Base-by-base conservation (phyloP, 257 asterid species). In the Misopates orontium region DNA sequence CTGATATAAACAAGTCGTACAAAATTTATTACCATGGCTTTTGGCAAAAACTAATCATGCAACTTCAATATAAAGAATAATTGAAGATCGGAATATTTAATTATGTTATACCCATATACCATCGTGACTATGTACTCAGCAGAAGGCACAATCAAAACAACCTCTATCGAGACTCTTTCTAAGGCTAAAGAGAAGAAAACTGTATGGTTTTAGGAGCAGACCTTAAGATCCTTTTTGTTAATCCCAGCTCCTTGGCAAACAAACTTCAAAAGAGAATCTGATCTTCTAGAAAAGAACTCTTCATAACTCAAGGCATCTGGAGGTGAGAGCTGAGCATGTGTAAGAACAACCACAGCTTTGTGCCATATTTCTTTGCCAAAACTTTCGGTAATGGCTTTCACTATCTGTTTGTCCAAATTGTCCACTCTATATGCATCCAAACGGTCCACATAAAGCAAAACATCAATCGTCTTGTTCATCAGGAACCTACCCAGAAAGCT, bases 291-390 rank as follows among this genome's bases (percentile, higher is more conserved):
- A 70, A 77, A 75, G 82, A 88, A 94, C 66, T 94, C 98, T 0
- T 90, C 99, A 36, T 88, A 94, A 51, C 72, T 80, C 84, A 94
- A 78, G 56, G 89, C 95, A 81, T 94, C 99, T 9, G 99, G 99
- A 50, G 99, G 98, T 23, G 96, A 91, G 78, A 94, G 90, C 78
- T 94, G 99, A 75, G 96, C 99, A 73, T 94, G 98, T 23, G 98
- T 88, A 19, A 94, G 92, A 21, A 90, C 98, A 23, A 90, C 83
- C 67, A 84, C 61, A 23, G 93, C 96, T 74, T 93, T 87, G 17
- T 73, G 86, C 96, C 98, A 94, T 72, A 94, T 85, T 59, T 77
- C 84, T 79, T 79, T 86, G 70, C 98, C 99, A 70, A 94, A 88
- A 77, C 80, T 76, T 63, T 88, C 88, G 16, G 96, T 76, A 54